Evolutionary conservation across 768 basidiomycete species (phyloP), one percentile per base, ranked within the genome.

Genomic region (Termitomyces sp.): DNA sequence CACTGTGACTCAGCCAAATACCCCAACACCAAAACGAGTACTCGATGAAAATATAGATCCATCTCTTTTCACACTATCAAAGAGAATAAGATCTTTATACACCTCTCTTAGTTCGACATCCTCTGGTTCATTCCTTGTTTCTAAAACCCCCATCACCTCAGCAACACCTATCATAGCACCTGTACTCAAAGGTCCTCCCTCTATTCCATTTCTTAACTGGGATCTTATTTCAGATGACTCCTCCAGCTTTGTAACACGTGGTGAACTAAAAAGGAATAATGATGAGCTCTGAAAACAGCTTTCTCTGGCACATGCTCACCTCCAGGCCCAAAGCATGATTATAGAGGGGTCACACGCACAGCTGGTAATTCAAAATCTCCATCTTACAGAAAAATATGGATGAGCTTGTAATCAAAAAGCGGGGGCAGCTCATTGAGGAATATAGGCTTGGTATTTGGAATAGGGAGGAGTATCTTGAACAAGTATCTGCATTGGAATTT

Each of bases 111-210:
- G 57, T 18, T 18, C 48, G 20, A 71, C 68, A 36, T 53, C 56
- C 26, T 64, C 67, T 2, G 65, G 67, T 4, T 66, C 61, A 16
- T 66, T 65, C 41, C 63, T 71, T 2, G 49, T 71, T 7, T 66
- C 61, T 23, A 60, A 62, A 35, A 36, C 40, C 2, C 28, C 26
- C 38, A 44, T 63, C 43, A 65, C 59, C 30, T 64, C 57, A 2
- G 28, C 51, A n/a, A 56, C 50, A 14, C 51, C 55, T 20, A 50
- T 61, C 14, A 10, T 50, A 12, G 5, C 49, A 20, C 62, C 62
- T 43, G 50, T 67, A 10, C 35, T 67, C 36, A 56, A 65, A 40
- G 50, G 43, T 30, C 61, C 14, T 35, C 46, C 55, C 7, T 26
- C 55, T 18, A 40, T 56, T 33, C 36, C 36, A 5, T 16, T 36